Evolutionary conservation across 352 stramenopile genomes (phyloP).

Genomic region (Stramenopiles sp.): DNA sequence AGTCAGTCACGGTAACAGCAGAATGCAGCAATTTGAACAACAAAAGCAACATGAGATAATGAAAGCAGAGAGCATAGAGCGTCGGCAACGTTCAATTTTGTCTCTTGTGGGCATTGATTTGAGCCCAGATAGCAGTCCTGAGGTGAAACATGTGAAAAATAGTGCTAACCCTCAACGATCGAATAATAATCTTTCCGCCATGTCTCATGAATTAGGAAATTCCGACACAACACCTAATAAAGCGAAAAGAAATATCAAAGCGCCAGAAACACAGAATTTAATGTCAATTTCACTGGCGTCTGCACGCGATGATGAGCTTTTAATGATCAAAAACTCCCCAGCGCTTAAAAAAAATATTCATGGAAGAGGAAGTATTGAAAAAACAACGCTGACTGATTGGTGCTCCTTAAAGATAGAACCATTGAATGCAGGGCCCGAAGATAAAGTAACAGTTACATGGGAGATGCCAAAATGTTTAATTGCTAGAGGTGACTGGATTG

Average conservation of each 20-base stretch:
- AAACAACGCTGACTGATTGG: not conserved
- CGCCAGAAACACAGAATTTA: not conserved
- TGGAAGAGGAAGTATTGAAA: not conserved
- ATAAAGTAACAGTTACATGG: not conserved
- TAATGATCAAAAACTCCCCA: not conserved
- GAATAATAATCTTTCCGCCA: no score
- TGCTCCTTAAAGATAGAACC: not conserved
- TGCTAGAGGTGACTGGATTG: not conserved
- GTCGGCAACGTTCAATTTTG: no score
- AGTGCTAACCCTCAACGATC: no score
- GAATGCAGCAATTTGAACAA: no score
- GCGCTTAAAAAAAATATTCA: not conserved
- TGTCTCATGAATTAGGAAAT: not conserved
- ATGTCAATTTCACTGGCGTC: no score
- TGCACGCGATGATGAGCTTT: no score
- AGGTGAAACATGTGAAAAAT: no score
- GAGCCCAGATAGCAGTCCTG: no score
- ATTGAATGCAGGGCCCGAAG: not conserved
- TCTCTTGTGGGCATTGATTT: no score
- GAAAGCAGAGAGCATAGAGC: no score
- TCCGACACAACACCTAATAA: not conserved
- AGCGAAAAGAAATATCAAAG: not conserved
- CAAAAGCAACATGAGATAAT: no score
- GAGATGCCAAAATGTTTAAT: not conserved
- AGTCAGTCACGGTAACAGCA: not conserved